Conservation (phyloP, 495 filamentous ascomycete species). For the Wilcoxina mikolae region DNA sequence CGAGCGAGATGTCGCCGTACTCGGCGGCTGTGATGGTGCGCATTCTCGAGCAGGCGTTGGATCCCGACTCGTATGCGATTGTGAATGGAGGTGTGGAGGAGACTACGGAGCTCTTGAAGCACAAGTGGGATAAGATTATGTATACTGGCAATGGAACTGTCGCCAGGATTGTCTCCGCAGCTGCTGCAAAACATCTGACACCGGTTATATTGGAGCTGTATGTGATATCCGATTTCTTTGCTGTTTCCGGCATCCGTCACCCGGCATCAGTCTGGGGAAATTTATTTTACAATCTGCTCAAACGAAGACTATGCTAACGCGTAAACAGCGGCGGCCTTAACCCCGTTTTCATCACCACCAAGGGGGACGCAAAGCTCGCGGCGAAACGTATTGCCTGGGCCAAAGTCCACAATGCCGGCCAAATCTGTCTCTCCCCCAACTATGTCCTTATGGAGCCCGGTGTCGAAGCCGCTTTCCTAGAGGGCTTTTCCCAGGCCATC, state of each 20-base stretch:
- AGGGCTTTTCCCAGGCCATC: slow-evolving; percentile 39
- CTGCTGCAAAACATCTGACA: slow-evolving; percentile 80
- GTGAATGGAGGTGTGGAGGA: slow-evolving; percentile 71
- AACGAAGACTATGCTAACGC: neutral
- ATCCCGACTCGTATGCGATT: slow-evolving; percentile 57
- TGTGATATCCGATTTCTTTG: neutral
- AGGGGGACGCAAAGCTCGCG: slow-evolving; percentile 63
- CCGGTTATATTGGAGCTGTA: slow-evolving; percentile 70
- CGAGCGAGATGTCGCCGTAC: slow-evolving; percentile 62
- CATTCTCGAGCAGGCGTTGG: slow-evolving; percentile 46
- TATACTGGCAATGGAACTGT: slow-evolving; percentile 70
- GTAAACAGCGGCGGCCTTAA: slow-evolving; percentile 53
- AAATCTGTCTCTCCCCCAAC: slow-evolving; percentile 74
- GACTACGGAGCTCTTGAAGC: slow-evolving; percentile 63
- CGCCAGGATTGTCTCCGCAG: slow-evolving; percentile 75
- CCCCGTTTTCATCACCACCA: slow-evolving; percentile 75
- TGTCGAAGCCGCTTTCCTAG: slow-evolving; percentile 55
- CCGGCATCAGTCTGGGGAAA: neutral
- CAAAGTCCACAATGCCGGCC: slow-evolving; percentile 74
- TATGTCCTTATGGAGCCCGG: slow-evolving; percentile 70
- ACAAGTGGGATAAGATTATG: slow-evolving; percentile 96
- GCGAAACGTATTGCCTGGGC: slow-evolving; percentile 74
- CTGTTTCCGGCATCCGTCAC: neutral
- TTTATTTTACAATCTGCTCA: neutral
- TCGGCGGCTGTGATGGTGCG: slow-evolving; percentile 65